phyloP scores from a whole-genome alignment of 148 eudicot genomes.

The Chenopodium album region DNA sequence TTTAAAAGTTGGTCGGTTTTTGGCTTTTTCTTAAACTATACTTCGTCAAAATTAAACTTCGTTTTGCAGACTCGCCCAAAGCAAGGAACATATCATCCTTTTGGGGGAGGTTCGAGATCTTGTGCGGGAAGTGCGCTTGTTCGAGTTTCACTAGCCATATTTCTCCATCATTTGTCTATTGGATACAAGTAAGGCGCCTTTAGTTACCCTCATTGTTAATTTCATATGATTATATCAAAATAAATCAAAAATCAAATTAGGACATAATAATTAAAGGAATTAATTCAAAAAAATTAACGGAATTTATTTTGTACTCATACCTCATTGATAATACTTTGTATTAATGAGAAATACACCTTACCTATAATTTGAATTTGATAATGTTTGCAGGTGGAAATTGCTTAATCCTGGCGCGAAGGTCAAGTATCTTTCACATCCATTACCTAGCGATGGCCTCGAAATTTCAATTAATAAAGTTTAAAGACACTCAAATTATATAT shows the following conservation, averaged over 20 bases:
- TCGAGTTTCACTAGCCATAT: conserved; percentile 40
- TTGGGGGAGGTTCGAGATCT: conserved; percentile 51
- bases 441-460: background rate
- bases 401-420: background rate
- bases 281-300: too few relatives aligned
- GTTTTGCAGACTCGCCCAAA: conserved; percentile 27
- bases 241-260: too few relatives aligned
- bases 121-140: conserved; percentile 54
- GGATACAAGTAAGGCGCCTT: conserved; percentile 39
- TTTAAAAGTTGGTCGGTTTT: too few relatives aligned
- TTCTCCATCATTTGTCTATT: conserved; percentile 46
- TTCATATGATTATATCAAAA: too few relatives aligned
- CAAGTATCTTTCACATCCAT: conserved; percentile 12
- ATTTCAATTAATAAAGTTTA: background rate
- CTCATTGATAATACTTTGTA: too few relatives aligned
- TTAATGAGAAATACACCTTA: too few relatives aligned
- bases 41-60: too few relatives aligned
- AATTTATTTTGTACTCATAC: too few relatives aligned
- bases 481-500: background rate
- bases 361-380: background rate
- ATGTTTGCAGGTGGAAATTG: conserved; percentile 12
- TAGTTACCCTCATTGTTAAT: too few relatives aligned
- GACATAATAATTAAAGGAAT: too few relatives aligned
- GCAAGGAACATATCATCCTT: conserved; percentile 40
- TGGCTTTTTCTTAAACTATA: too few relatives aligned